These are phyloP conservation scores for Vitis hybrid DNA, from an alignment of 177 flowering plant species.

Conservation along the genomic window DNA sequence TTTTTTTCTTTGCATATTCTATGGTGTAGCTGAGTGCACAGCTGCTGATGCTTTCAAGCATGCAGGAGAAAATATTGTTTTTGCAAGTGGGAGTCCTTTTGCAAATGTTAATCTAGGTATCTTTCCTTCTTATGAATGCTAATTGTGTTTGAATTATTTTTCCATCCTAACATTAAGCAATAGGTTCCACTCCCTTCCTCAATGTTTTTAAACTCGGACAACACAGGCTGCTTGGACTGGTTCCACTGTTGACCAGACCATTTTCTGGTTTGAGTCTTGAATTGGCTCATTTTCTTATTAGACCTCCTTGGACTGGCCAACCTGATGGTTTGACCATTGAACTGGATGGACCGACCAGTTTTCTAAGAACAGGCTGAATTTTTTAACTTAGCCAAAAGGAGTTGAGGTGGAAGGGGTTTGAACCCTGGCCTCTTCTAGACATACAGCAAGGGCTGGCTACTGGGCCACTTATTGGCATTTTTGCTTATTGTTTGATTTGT, in stretches of 20 bases:
- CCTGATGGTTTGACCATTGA: no score
- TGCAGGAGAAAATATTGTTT: slow-evolving; percentile 88
- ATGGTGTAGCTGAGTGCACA: slow-evolving; percentile 89
- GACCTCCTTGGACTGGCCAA: no score
- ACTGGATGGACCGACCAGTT: no score
- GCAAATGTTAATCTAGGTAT: slow-evolving; percentile 82
- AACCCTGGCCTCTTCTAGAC: no score
- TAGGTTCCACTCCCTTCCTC: background rate
- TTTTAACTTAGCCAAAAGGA: no score
- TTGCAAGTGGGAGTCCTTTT: slow-evolving; percentile 98
- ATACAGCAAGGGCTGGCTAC: background rate
- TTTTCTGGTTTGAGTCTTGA: no score
- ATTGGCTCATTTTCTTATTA: no score
- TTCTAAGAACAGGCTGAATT: no score
- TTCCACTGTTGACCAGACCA: no score
- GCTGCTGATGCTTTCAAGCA: slow-evolving; percentile 89
- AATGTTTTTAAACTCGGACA: no score
- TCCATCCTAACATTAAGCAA: background rate
- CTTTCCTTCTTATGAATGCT: slow-evolving; percentile 7
- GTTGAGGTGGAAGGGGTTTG: no score
- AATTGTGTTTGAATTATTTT: slow-evolving; percentile 4
- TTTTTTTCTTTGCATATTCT: slow-evolving; percentile 16
- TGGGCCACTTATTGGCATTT: background rate
- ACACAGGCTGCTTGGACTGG: no score
- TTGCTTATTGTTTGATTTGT: slow-evolving; percentile 2